Evolutionary conservation across 768 basidiomycete genomes (phyloP).

Genomic region (Suillus lakei): DNA sequence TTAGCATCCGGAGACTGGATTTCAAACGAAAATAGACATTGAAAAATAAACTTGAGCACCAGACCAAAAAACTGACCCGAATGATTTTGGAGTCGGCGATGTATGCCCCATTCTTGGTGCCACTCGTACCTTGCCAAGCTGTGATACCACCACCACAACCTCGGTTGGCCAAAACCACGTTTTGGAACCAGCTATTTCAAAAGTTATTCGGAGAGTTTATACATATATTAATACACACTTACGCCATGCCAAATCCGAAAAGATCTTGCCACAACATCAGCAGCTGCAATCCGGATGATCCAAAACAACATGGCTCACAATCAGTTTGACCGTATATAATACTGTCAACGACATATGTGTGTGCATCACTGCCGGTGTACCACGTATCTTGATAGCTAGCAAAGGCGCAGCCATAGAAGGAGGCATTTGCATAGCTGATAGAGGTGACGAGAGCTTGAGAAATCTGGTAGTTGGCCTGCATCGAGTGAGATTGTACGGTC

Average conservation of each 20-base stretch:
- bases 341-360: constrained; percentile 65
- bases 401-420: constrained; percentile 65
- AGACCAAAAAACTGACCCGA: constrained; percentile 42
- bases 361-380: constrained; percentile 63
- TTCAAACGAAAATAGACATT: not conserved
- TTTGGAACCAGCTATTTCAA: constrained; percentile 59
- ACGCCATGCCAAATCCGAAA: constrained; percentile 62
- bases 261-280: not conserved
- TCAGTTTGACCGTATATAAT: constrained; percentile 68
- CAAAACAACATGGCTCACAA: constrained; percentile 44
- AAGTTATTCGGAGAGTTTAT: not conserved
- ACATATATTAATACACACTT: constrained; percentile 19
- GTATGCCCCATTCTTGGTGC: constrained; percentile 57
- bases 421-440: constrained; percentile 68
- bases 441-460: constrained; percentile 66
- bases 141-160: constrained; percentile 68
- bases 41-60: not conserved
- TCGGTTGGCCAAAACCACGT: constrained; percentile 60
- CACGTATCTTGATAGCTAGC: constrained; percentile 70
- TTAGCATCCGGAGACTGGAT: constrained; percentile 63
- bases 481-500: not conserved
- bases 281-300: not conserved
- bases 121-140: constrained; percentile 61
- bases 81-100: constrained; percentile 60
- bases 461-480: constrained; percentile 56